Percentiles rank a stretch among this genome's conserved stretches.
Evolutionary conservation across 306 rosid genomes (phyloP).

Genomic region (Quercus agrifolia): DNA sequence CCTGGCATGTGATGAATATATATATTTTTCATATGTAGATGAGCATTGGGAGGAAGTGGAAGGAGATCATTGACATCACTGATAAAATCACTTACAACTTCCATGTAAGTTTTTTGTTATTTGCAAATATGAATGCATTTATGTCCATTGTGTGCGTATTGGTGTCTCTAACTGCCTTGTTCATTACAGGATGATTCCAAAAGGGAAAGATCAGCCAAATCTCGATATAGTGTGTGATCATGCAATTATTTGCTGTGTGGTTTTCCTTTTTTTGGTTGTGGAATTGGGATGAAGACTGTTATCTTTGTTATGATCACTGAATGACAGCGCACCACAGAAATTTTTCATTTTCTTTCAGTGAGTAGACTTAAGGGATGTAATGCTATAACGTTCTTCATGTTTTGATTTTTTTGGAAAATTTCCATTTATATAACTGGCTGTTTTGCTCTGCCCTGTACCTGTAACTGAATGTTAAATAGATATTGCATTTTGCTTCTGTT

Average conservation of each 20-base stretch:
- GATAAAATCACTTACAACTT: conserved; percentile 74
- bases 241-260: conserved; percentile 7
- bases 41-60: conserved; percentile 97
- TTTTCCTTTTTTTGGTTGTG: conserved; percentile 16
- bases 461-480: not conserved
- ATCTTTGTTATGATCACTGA: not conserved
- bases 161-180: conserved; percentile 23
- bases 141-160: not conserved
- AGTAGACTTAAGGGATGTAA: not conserved
- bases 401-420: not conserved
- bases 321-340: not conserved
- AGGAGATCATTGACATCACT: conserved; percentile 69
- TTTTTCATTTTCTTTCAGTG: not conserved
- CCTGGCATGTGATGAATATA: not conserved
- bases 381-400: not conserved
- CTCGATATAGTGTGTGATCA: conserved; percentile 64
- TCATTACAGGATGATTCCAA: conserved; percentile 76
- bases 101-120: conserved; percentile 53
- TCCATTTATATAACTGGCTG: not conserved
- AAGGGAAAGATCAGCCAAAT: conserved; percentile 59
- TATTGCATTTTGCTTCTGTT: not conserved
- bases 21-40: conserved; percentile 47
- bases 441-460: not conserved
- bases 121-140: not conserved
- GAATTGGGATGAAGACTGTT: not conserved